phyloP scores from a whole-genome alignment of 345 rosid species.

The Camelina hispida region DNA sequence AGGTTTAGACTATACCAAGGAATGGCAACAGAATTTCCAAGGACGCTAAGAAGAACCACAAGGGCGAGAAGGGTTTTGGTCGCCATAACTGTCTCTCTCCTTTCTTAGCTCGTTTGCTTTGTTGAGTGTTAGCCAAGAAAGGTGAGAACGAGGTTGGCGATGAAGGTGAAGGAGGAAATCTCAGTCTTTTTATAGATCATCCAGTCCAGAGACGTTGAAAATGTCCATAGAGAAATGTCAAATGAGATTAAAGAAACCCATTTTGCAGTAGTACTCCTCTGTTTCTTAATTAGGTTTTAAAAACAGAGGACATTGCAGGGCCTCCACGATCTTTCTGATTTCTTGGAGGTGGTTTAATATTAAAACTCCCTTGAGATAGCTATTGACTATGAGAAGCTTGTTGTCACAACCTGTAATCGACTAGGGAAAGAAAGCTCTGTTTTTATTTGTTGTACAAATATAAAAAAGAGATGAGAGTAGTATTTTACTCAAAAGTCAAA shows the following conservation, averaged over 20 bases:
- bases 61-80: constrained; percentile 45
- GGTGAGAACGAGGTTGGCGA: not conserved
- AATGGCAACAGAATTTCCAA: constrained; percentile 29
- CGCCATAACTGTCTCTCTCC: constrained; percentile 37
- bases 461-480: no score
- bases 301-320: constrained; percentile 18
- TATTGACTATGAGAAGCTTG: no score
- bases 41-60: constrained; percentile 44
- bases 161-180: not conserved
- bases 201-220: constrained; percentile 29
- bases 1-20: constrained; percentile 33
- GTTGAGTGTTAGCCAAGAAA: constrained; percentile 13
- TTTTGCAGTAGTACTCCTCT: constrained; percentile 13
- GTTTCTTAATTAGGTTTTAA: constrained; percentile 23
- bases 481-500: no score
- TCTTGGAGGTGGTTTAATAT: not conserved
- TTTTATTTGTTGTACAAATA: no score
- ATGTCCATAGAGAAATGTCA: constrained; percentile 17
- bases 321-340: constrained; percentile 13
- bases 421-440: no score
- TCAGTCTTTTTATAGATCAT: constrained; percentile 40
- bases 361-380: not conserved
- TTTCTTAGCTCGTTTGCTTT: constrained; percentile 13
- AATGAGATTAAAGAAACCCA: constrained; percentile 6
- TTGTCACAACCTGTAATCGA: no score